Evolutionary conservation across 73 alveolate genomes (phyloP), one percentile per base, ranked within the genome.

Genomic region (Uronychia setigera): DNA sequence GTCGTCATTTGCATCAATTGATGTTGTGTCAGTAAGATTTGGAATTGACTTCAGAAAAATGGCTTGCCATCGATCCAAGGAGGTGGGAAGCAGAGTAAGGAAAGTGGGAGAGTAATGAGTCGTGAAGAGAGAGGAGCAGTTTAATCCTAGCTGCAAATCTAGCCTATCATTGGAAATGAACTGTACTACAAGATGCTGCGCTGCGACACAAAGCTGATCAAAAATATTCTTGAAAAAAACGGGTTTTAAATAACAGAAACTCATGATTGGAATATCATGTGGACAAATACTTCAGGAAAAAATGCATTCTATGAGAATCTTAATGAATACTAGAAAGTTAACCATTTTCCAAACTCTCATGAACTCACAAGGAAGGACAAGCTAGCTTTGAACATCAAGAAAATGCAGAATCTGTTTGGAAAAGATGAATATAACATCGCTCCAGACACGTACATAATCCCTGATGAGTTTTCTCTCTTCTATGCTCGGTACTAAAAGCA

Each of bases 311-410:
- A 92, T 81, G 93, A 86, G 80, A 84, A 94, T 0, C 79, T 94
- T 58, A 82, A 78, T 58, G 80, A 80, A 57, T 79, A 60, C 77
- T 92, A 94, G 86, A 94, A 88, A 89, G 90, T 92, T 33, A 94
- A 92, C 60, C 98, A 94, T 83, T 94, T 94, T 74, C 98, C 98
- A 26, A 81, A 80, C 78, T 90, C 96, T 74, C 81, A 82, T 83
- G 95, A 94, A 90, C 76, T 94, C 29, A 94, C 97, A n/a, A 74
- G 94, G 31, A 94, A 94, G 85, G 98, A 94, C 85, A 94, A 85
- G 83, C 76, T 94, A 78, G 85, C 83, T 30, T 31, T 76, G 57
- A 93, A 94, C 84, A 83, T 83, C 35, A 60, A n/a, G 74, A 79
- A 78, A 75, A 93, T 94, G 98, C 32, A 91, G 46, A 85, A 60